Conservation (phyloP, 768 basidiomycete species). For the Omphalotus guepiniiformis region DNA sequence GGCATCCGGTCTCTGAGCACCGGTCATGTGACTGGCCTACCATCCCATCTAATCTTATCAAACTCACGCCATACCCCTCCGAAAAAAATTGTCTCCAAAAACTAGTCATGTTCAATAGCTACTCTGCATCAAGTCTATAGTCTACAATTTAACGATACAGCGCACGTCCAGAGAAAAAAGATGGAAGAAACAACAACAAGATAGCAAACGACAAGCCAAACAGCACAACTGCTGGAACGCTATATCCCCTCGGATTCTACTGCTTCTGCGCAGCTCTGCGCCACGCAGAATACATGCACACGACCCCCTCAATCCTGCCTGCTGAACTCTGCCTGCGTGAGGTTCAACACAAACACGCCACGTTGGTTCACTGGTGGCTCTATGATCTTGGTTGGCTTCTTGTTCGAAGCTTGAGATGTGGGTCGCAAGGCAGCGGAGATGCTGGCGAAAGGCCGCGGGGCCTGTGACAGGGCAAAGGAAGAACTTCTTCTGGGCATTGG, state of each 20-base stretch:
- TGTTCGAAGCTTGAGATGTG: slow-evolving; percentile 21
- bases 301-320: slow-evolving; percentile 45
- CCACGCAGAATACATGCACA: background rate
- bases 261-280: background rate
- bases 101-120: too few species aligned
- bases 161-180: too few species aligned
- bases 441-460: slow-evolving; percentile 73
- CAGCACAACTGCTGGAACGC: background rate
- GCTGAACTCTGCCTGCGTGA: slow-evolving; percentile 81
- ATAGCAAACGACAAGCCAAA: too few species aligned
- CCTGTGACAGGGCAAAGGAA: slow-evolving; percentile 68
- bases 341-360: slow-evolving; percentile 67
- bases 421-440: slow-evolving; percentile 43
- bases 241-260: background rate
- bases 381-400: slow-evolving; percentile 67
- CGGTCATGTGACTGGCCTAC: too few species aligned
- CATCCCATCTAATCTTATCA: too few species aligned
- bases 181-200: too few species aligned
- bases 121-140: too few species aligned
- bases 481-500: slow-evolving; percentile 38
- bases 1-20: too few species aligned
- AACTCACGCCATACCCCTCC: too few species aligned
- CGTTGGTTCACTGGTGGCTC: slow-evolving; percentile 72
- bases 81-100: too few species aligned
- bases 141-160: too few species aligned